Conservation (phyloP, 495 filamentous ascomycete genomes). For the Polyplosphaeria fusca region DNA sequence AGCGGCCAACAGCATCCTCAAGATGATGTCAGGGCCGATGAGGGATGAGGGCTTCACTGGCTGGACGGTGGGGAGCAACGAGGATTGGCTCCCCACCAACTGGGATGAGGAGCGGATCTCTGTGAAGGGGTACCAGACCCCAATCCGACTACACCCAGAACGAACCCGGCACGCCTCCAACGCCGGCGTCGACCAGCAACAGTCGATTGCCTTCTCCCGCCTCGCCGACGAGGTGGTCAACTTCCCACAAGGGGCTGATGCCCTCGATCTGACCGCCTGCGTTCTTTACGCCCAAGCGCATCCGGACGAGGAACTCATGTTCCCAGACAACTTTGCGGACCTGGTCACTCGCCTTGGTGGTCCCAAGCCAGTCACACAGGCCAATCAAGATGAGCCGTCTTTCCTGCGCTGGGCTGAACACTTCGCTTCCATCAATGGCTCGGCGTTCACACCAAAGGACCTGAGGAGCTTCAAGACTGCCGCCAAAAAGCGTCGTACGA, state of each 20-base stretch:
- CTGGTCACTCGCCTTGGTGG: slow-evolving; percentile 9
- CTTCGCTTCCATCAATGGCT: too few species aligned
- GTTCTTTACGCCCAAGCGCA: background rate
- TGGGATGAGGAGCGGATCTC: background rate
- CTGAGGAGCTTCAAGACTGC: too few species aligned
- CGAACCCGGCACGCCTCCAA: background rate
- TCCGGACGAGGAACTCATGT: slow-evolving; percentile 4
- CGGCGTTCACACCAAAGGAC: too few species aligned
- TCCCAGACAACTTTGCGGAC: slow-evolving; percentile 9
- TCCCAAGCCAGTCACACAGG: background rate
- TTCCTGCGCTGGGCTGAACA: too few species aligned
- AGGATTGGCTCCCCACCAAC: background rate
- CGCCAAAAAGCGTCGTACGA: too few species aligned
- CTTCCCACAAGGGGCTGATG: slow-evolving; percentile 9
- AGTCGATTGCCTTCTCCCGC: background rate
- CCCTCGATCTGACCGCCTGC: slow-evolving; percentile 16
- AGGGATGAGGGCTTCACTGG: background rate
- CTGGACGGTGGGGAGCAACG: slow-evolving; percentile 7
- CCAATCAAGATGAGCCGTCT: background rate
- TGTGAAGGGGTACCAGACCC: slow-evolving; percentile 2
- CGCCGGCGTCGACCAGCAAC: background rate
- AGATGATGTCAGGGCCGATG: slow-evolving; percentile 9
- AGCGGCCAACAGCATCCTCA: background rate
- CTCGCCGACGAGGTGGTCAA: background rate
- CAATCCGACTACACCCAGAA: too few species aligned